Base-by-base conservation (phyloP, 2,329 filamentous ascomycete species). In the Verticillium nubilum region DNA sequence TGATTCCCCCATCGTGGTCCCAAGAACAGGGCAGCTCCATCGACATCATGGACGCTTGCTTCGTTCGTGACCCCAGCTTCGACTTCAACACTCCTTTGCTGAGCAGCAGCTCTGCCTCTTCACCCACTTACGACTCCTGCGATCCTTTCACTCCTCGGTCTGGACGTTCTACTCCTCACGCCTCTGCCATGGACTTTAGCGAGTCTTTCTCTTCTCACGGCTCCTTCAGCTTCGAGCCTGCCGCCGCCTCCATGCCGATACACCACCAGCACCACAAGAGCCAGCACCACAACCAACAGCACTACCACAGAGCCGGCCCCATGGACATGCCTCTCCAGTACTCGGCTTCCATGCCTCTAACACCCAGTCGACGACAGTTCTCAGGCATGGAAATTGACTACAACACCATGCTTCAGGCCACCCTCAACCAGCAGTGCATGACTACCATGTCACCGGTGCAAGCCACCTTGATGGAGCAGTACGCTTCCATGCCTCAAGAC, bases 141-240 rank as follows among this genome's bases (percentile, higher is more conserved):
- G 76, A 76, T 19, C 72, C 76, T 27, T 79, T 74, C 61, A 80
- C 77, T 47, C 77, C 78, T 52, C 73, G 70, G 29, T 79, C 78
- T 59, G 71, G 75, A 67, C 73, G 76, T 59, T 78, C 77, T 52
- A 76, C 76, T 19, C 76, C 77, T 9, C 70, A 75, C 63, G 70
- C 73, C 58, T 67, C 73, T 37, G 66, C 65, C 56, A 65, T 78
- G 62, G 73, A 75, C 52, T 76, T 75, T 62, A 72, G 77, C 19
- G 67, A 66, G n/a, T 62, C 66, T 58, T 74, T 69, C 54, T 62
- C 65, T 23, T 67, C 67, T 47, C 61, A 65, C 33, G 64, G 67
- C 47, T 61, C 67, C 1, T 64, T 61, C 58, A 59, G 64, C 1
- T 73, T 67, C 50, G 69, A 72, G 23, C 57, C 71, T 35, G 35